Conservation (phyloP, 2,329 filamentous ascomycete species). For the Neurospora sp. region DNA sequence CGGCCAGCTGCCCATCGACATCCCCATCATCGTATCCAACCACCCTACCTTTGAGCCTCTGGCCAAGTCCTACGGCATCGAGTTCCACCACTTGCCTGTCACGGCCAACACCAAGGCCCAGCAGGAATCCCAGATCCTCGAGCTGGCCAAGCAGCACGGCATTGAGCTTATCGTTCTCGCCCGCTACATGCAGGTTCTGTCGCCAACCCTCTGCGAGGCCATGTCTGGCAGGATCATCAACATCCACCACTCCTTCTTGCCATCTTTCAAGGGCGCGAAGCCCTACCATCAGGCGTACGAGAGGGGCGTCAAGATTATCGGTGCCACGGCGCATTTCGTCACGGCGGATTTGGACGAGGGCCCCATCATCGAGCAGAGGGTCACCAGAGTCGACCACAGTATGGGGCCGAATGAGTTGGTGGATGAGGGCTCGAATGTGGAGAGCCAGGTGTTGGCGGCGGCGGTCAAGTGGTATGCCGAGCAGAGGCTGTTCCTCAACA, state of each 20-base stretch:
- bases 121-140: slow-evolving; percentile 63
- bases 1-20: slow-evolving; percentile 63
- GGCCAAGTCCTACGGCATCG: slow-evolving; percentile 63
- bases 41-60: slow-evolving; percentile 64
- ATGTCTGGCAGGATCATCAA: slow-evolving; percentile 85
- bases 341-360: slow-evolving; percentile 79
- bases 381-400: slow-evolving; percentile 66
- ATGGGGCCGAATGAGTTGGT: slow-evolving; percentile 69
- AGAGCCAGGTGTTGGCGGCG: slow-evolving; percentile 71
- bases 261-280: slow-evolving; percentile 79
- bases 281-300: slow-evolving; percentile 85
- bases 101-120: slow-evolving; percentile 60
- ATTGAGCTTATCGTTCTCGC: slow-evolving; percentile 75
- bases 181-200: slow-evolving; percentile 82
- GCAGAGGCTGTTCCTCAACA: slow-evolving; percentile 57
- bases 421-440: slow-evolving; percentile 72
- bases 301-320: slow-evolving; percentile 80
- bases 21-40: slow-evolving; percentile 74
- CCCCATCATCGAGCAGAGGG: slow-evolving; percentile 79
- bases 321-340: slow-evolving; percentile 78
- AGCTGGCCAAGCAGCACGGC: slow-evolving; percentile 56
- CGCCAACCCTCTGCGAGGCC: slow-evolving; percentile 60
- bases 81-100: slow-evolving; percentile 74
- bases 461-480: slow-evolving; percentile 81
- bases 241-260: slow-evolving; percentile 82